Base-by-base conservation (phyloP, 1,284 basidiomycete genomes). In the Mycena sp. region DNA sequence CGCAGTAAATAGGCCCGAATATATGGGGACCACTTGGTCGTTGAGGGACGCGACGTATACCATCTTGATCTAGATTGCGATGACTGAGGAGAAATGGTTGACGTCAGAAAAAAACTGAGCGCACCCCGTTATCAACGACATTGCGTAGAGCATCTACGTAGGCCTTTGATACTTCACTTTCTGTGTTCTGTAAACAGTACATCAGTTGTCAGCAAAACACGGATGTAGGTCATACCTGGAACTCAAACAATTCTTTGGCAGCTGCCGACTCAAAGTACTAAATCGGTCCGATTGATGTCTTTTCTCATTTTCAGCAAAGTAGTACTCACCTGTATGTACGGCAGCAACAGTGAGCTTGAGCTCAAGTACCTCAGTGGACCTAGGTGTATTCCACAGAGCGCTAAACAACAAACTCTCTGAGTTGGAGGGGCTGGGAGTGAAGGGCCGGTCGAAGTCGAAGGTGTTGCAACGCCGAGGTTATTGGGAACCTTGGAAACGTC, bases 21-120 rank as follows among this genome's bases (percentile, higher is more conserved):
- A 98, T 58, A 99, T 90, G 16, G 89, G 87, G n/a, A 96, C 94
- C 28, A 96, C 94, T 78, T 99, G 98, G 77, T 99, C 97, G 71
- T 98, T 97, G 58, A 99, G 78, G 6, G 92, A 95, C 4, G 96
- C 95, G n/a, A 98, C 84, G 68, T 95, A 95, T 4, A 97, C 86
- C 78, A 95, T 89, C 76, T 96, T 96, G 26, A 88, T 48, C 60
- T 61, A 23, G 9, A 40, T 19, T n/a, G 26, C n/a, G 23, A 9
- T 14, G 14, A 32, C 51, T 14, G 52, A 35, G n/a, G n/a, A 14
- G 38, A 11, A 29, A 11, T 38, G 41, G 6, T n/a, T n/a, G 6
- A 10, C 25, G 23, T 16, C 9, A 49, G 9, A 35, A 9, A 28
- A 57, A 69, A 11, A 25, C 68, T 87, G n/a, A n/a, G 44, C 74